Evolutionary conservation across 2,329 filamentous ascomycete genomes (phyloP).

Genomic region (Scedosporium dehoogii): DNA sequence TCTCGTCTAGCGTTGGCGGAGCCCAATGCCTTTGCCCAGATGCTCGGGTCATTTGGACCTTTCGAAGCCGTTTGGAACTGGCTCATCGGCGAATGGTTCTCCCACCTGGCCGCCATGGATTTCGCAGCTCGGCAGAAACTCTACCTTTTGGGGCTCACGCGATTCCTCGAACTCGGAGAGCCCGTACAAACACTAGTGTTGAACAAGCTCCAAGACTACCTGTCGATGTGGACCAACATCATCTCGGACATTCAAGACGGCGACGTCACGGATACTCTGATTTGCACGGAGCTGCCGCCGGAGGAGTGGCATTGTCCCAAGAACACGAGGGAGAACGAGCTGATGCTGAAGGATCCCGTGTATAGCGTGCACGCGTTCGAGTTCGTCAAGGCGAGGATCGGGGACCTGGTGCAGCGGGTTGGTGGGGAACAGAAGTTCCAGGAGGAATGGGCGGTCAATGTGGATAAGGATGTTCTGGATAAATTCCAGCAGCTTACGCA

Average conservation of each 20-base stretch:
- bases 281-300: constrained; percentile 27
- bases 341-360: constrained; percentile 53
- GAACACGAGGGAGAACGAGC: constrained; percentile 39
- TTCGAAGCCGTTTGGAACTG: constrained; percentile 47
- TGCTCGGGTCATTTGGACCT: constrained; percentile 37
- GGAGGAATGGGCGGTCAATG: constrained; percentile 60
- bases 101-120: constrained; percentile 57
- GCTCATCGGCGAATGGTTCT: constrained; percentile 57
- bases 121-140: constrained; percentile 59
- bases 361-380: constrained; percentile 53
- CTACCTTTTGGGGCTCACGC: constrained; percentile 61
- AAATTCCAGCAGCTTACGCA: constrained; percentile 36
- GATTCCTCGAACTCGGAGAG: constrained; percentile 55
- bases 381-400: constrained; percentile 55
- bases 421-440: constrained; percentile 60
- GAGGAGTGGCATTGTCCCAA: constrained; percentile 49
- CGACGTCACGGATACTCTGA: constrained; percentile 39
- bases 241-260: constrained; percentile 57
- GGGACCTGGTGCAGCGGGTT: constrained; percentile 43
- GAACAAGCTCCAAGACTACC: constrained; percentile 57
- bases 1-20: constrained; percentile 68
- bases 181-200: constrained; percentile 49
- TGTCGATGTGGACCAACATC: constrained; percentile 66
- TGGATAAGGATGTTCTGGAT: constrained; percentile 61
- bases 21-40: constrained; percentile 55